A percentile compares a stretch with the other conserved stretches of the same genome.
These are phyloP conservation scores for Fusarium succisae DNA, from an alignment of 2,329 filamentous ascomycete genomes.

Conservation along the genomic window DNA sequence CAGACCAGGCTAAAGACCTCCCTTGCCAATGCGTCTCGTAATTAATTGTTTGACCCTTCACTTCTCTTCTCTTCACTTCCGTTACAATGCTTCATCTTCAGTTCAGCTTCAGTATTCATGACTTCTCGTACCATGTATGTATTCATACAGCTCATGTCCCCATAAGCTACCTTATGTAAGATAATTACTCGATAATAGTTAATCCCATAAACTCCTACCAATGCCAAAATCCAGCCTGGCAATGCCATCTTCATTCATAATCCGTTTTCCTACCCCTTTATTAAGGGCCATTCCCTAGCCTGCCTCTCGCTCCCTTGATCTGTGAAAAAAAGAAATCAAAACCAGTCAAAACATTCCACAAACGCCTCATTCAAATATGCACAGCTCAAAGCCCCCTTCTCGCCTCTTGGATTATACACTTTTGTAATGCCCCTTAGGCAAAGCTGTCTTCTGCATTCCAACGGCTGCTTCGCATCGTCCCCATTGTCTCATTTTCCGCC, in stretches of 20 bases:
- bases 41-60: conserved; percentile 1
- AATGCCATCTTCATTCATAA: conserved; percentile 23
- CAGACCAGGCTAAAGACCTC: conserved; percentile 5
- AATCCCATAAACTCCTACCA: conserved; percentile 28
- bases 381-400: conserved; percentile 20
- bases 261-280: conserved; percentile 22
- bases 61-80: not conserved
- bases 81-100: not conserved
- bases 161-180: conserved; percentile 6
- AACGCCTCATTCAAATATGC: conserved; percentile 40
- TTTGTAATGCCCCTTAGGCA: conserved; percentile 45
- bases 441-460: conserved; percentile 57
- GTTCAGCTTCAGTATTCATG: not conserved
- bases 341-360: conserved; percentile 35
- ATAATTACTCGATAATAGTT: conserved; percentile 28
- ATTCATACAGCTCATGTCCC: conserved; percentile 38
- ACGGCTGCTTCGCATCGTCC: conserved; percentile 44
- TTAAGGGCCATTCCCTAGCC: conserved; percentile 5
- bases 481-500: conserved; percentile 13
- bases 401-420: conserved; percentile 15
- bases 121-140: conserved; percentile 15
- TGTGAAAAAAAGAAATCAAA: conserved; percentile 6
- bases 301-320: conserved; percentile 19
- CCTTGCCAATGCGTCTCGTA: conserved; percentile 34
- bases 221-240: conserved; percentile 26